Evolutionary conservation across 768 basidiomycete species (phyloP), one percentile per base, ranked within the genome.

Genomic region (Phaffia australis): DNA sequence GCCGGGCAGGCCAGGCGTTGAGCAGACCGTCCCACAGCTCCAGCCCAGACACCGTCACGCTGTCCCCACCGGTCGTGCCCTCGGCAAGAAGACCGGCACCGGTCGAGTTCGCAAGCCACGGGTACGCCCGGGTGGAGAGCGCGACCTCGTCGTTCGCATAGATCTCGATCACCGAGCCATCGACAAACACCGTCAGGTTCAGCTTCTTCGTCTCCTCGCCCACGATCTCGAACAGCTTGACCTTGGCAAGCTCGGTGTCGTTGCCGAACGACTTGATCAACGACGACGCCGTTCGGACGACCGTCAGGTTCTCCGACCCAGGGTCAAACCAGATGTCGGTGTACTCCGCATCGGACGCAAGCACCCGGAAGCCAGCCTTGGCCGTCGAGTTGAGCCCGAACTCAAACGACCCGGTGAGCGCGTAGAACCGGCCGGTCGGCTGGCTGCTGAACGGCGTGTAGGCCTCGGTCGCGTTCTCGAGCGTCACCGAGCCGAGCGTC

Each of bases 51-150:
- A 52, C 68, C 11, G 48, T 29, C 18, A 72, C 69, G 35, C 35
- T 42, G 29, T 29, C 50, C 14, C 48, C 35, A 18, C 57, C 68
- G 9, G 49, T 46, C 2, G 52, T 46, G 30, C 54, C 56, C 29
- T 14, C 23, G 25, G 32, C 15, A 32, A 72, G 66, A 52, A 72
- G 56, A 7, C 71, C 71, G 16, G 69, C 70, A 27, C 71, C 71
- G 21, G 49, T 61, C 23, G 71, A 72, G n/a, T 54, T 54, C 1
- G 63, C 47, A n/a, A 70, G 61, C 71, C 71, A 72, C 11, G 71
- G 71, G 61, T 72, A 72, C n/a, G n/a, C n/a, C n/a, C 71, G 69
- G n/a, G 69, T 72, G 0, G 71, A 71, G 54, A 72, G 54, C 9
- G 64, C 67, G 29, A 65, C 49, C 51, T 70, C 70, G 56, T 72